phyloP scores from a whole-genome alignment of 2,329 filamentous ascomycete species.

The Nothopassalora personata region DNA sequence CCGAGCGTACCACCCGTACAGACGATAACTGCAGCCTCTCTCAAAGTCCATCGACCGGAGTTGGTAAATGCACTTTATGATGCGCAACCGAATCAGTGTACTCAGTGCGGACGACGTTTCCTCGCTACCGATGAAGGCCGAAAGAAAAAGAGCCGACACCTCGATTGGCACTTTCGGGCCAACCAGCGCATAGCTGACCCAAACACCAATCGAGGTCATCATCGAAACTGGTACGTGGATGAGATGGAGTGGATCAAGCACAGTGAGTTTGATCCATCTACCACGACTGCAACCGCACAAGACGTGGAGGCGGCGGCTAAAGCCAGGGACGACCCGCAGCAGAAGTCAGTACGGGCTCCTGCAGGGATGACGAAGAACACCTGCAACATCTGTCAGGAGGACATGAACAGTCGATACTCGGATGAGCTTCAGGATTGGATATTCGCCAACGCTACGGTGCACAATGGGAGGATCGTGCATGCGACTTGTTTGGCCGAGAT shows the following conservation, averaged over 20 bases:
- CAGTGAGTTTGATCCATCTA: slow-evolving; percentile 66
- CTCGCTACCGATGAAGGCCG: slow-evolving; percentile 69
- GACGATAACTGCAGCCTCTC: slow-evolving; percentile 26
- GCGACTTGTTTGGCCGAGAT: slow-evolving; percentile 84
- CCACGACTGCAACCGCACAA: slow-evolving; percentile 39
- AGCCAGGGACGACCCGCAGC: slow-evolving; percentile 53
- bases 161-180: slow-evolving; percentile 97
- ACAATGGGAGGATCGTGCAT: slow-evolving; percentile 79
- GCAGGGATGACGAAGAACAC: slow-evolving; percentile 68
- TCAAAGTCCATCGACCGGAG: slow-evolving; percentile 58
- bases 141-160: slow-evolving; percentile 80
- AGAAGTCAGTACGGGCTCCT: slow-evolving; percentile 76
- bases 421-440: slow-evolving; percentile 95
- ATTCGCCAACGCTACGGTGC: slow-evolving; percentile 80
- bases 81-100: slow-evolving; percentile 77
- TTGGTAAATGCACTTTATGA: slow-evolving; percentile 73
- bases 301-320: slow-evolving; percentile 37
- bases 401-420: slow-evolving; percentile 86
- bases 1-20: slow-evolving; percentile 12
- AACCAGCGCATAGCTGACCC: slow-evolving; percentile 84
- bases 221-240: slow-evolving; percentile 91
- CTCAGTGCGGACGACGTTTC: slow-evolving; percentile 87
- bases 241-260: slow-evolving; percentile 90
- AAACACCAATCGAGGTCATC: slow-evolving; percentile 70
- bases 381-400: slow-evolving; percentile 93